phyloP scores from a whole-genome alignment of 768 basidiomycete genomes.

The Tricholoma sp. region DNA sequence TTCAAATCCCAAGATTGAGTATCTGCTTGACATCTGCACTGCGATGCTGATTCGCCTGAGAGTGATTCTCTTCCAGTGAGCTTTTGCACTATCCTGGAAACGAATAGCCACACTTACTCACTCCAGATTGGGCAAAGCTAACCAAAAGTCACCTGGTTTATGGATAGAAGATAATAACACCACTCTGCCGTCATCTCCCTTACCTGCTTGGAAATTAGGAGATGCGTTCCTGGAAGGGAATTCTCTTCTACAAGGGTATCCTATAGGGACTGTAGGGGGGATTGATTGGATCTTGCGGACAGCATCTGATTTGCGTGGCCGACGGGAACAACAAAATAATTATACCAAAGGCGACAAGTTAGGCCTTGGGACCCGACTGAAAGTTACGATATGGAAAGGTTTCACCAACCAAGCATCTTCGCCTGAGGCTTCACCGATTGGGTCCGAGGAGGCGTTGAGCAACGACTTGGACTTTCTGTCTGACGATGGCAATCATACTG shows the following conservation, averaged over 20 bases:
- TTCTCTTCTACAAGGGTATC: constrained; percentile 59
- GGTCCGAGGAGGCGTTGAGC: constrained; percentile 26
- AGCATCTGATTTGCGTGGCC: constrained; percentile 53
- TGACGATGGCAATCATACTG: constrained; percentile 43
- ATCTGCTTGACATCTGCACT: constrained; percentile 64
- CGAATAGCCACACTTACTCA: not conserved
- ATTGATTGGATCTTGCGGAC: constrained; percentile 67
- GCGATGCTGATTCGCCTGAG: constrained; percentile 62
- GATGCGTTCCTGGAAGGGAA: constrained; percentile 68
- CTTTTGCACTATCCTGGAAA: constrained; percentile 1
- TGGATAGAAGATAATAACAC: constrained; percentile 46
- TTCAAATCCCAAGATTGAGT: constrained; percentile 56
- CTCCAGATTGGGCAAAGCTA: constrained; percentile 49
- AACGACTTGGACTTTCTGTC: constrained; percentile 23
- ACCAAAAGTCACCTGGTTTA: constrained; percentile 38
- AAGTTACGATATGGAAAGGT: constrained; percentile 62
- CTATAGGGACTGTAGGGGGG: constrained; percentile 60
- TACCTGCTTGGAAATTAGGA: constrained; percentile 46
- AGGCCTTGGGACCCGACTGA: constrained; percentile 52
- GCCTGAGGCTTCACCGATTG: constrained; percentile 29
- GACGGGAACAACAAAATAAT: constrained; percentile 38
- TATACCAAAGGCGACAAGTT: constrained; percentile 24
- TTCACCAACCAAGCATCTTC: constrained; percentile 49
- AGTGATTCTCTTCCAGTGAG: constrained; percentile 50
- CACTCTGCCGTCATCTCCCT: constrained; percentile 33